Percentiles rank a stretch among this genome's conserved stretches.
Conservation (phyloP, 169 alveolate species). For the Plasmodium vivax region DNA sequence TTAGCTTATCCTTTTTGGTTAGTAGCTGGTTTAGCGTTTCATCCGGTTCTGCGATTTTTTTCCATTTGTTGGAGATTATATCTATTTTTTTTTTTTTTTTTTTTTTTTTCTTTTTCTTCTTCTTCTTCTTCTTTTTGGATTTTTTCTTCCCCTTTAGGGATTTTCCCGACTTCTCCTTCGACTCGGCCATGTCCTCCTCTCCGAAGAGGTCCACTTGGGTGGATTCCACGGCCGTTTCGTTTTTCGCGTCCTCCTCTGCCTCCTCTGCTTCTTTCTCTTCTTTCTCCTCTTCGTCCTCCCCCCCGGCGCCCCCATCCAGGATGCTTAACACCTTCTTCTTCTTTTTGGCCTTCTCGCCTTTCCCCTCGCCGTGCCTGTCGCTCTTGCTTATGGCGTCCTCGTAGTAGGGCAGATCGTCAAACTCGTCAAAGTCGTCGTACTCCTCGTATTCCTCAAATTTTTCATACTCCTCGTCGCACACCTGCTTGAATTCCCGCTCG, state of each 20-base stretch:
- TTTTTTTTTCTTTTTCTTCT: constrained; percentile 3
- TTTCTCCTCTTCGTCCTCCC: neutral
- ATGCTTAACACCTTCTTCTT: constrained; percentile 25
- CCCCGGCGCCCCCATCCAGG: constrained; percentile 8
- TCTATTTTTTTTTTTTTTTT: neutral
- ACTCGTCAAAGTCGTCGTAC: constrained; percentile 1
- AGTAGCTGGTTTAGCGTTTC: constrained; percentile 79
- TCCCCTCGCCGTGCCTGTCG: neutral
- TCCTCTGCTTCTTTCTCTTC: neutral
- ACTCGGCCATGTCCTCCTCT: constrained; percentile 12
- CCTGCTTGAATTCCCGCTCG: constrained; percentile 29
- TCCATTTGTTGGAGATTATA: constrained; percentile 4
- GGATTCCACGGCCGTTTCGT: neutral
- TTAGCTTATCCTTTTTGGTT: constrained; percentile 79
- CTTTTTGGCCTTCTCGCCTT: neutral
- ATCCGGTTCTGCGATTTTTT: constrained; percentile 80
- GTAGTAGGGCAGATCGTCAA: constrained; percentile 4
- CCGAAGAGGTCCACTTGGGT: neutral
- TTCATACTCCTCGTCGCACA: constrained; percentile 24
- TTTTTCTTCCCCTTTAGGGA: neutral
- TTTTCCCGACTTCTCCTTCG: constrained; percentile 17
- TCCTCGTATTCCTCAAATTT: constrained; percentile 39
- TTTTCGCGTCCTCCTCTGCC: neutral
- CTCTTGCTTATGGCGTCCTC: neutral
- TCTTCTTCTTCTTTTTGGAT: neutral